phyloP scores from a whole-genome alignment of 78 protist species.

The Chrysochromulina tobinii region DNA sequence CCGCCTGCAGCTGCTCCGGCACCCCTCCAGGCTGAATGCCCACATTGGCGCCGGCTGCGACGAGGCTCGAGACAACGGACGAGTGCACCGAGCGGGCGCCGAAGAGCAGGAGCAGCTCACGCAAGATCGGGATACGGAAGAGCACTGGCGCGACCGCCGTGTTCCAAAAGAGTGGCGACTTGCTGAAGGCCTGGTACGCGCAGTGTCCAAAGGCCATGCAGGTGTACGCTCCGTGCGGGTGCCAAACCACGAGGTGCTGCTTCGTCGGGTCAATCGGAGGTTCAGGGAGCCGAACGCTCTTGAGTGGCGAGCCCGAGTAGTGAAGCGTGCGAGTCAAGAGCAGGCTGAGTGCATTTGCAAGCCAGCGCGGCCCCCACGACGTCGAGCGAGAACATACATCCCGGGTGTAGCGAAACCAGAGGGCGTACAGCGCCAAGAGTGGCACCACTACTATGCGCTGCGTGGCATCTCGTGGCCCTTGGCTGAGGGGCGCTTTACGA shows the following conservation, averaged over 20 bases:
- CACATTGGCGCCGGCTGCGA: neutral
- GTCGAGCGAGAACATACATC: no score
- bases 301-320: no score
- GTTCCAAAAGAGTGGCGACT: neutral
- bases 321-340: no score
- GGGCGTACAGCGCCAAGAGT: no score
- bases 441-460: no score
- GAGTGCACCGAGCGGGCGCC: neutral
- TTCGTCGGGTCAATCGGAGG: no score
- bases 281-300: no score
- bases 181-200: neutral
- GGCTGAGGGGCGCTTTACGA: no score
- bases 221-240: neutral
- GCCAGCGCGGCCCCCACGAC: no score
- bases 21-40: neutral
- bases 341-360: no score
- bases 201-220: neutral
- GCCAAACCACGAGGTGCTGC: neutral
- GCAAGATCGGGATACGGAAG: neutral
- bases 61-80: neutral
- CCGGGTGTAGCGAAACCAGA: no score
- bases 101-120: neutral
- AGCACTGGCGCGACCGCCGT: neutral
- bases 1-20: neutral
- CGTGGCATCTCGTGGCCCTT: no score